phyloP scores from a whole-genome alignment of 202 grass and related monocot species.

The Zoysia matrella region DNA sequence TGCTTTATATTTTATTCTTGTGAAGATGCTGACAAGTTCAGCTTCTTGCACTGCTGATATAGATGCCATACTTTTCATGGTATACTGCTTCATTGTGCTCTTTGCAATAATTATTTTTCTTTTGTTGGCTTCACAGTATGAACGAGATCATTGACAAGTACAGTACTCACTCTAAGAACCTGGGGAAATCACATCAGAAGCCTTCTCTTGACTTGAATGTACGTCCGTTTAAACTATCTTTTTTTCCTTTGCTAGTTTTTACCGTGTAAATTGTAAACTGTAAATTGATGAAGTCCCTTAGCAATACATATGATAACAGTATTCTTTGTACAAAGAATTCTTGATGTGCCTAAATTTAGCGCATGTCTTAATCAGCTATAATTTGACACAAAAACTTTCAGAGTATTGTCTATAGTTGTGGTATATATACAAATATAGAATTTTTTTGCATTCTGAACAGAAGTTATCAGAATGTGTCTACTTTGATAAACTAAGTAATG shows the following conservation, averaged over 20 bases:
- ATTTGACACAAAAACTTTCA: background rate
- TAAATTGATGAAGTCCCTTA: background rate
- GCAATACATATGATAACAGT: background rate
- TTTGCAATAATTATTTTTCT: slow-evolving; percentile 34
- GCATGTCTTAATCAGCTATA: background rate
- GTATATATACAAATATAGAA: background rate
- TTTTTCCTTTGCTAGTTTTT: background rate
- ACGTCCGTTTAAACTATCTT: slow-evolving; percentile 43
- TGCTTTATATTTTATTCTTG: background rate
- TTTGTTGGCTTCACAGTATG: slow-evolving; percentile 67
- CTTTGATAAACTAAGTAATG: no score
- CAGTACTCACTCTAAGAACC: slow-evolving; percentile 68
- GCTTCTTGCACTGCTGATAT: background rate
- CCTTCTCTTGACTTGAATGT: slow-evolving; percentile 82
- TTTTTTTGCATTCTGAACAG: background rate
- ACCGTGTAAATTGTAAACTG: background rate
- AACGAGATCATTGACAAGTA: slow-evolving; percentile 79
- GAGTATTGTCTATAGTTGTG: no score
- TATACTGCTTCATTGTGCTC: background rate
- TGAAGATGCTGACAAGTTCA: background rate
- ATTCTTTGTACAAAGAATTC: background rate
- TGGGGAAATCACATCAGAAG: slow-evolving; percentile 59
- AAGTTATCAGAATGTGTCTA: background rate
- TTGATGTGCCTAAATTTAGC: background rate
- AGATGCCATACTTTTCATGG: background rate